Percentiles rank a stretch among this genome's conserved stretches.
Evolutionary conservation across 1,284 basidiomycete species (phyloP).

Genomic region (Cerioporus squamosus): DNA sequence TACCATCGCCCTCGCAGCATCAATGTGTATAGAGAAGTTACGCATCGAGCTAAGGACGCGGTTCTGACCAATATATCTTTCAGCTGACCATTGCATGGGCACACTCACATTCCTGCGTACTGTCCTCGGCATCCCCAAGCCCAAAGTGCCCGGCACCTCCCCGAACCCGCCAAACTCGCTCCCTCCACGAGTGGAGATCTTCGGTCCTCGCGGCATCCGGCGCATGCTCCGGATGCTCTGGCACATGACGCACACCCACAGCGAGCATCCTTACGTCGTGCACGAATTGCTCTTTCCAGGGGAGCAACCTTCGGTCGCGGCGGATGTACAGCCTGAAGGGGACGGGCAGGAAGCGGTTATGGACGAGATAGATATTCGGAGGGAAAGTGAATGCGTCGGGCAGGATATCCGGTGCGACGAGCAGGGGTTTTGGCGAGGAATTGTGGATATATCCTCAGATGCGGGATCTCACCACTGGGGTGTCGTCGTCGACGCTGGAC

Average conservation of each 20-base stretch:
- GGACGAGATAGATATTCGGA: constrained; percentile 32
- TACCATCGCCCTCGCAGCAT: too few species aligned
- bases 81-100: constrained; percentile 85
- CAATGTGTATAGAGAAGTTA: too few species aligned
- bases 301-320: constrained; percentile 55
- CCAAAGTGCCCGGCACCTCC: constrained; percentile 7
- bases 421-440: constrained; percentile 74
- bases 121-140: constrained; percentile 53
- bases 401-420: constrained; percentile 61
- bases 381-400: constrained; percentile 73
- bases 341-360: constrained; percentile 38
- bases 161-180: constrained; percentile 12
- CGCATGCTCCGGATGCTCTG: constrained; percentile 77
- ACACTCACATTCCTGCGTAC: constrained; percentile 76
- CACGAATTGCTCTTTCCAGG: constrained; percentile 76
- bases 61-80: too few species aligned
- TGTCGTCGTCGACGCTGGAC: constrained; percentile 75
- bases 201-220: constrained; percentile 83
- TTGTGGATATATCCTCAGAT: constrained; percentile 36
- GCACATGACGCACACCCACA: constrained; percentile 68
- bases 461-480: constrained; percentile 31
- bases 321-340: background rate
- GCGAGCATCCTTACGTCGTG: constrained; percentile 73
- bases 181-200: constrained; percentile 70
- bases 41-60: too few species aligned